These are phyloP conservation scores for Aphanoascus verrucosus DNA, from an alignment of 2,329 filamentous ascomycete genomes.

Conservation along the genomic window DNA sequence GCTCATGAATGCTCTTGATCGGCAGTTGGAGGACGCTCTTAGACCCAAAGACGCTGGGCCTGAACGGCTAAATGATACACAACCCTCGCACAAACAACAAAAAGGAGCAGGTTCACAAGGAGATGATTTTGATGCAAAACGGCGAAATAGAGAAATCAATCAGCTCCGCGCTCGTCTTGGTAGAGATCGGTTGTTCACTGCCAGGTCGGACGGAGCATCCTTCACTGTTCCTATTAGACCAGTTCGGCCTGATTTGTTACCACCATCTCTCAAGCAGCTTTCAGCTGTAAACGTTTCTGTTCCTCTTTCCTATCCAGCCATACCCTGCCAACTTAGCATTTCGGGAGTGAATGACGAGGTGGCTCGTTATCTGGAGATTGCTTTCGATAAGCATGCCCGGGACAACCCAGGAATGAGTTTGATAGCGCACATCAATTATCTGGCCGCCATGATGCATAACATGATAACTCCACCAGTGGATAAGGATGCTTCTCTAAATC, in stretches of 20 bases:
- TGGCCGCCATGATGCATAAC: conserved; percentile 58
- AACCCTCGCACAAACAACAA: background rate
- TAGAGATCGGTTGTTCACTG: conserved; percentile 54
- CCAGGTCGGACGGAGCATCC: conserved; percentile 56
- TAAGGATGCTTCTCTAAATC: conserved; percentile 16
- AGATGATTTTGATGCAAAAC: background rate
- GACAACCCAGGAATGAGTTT: conserved; percentile 48
- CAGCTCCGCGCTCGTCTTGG: conserved; percentile 49
- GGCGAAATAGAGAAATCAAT: conserved; percentile 13
- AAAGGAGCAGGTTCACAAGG: background rate
- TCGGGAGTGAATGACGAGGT: conserved; percentile 52
- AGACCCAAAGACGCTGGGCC: background rate
- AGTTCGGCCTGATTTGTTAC: conserved; percentile 49
- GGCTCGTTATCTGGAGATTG: conserved; percentile 52
- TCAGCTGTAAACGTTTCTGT: conserved; percentile 58
- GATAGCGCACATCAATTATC: conserved; percentile 64
- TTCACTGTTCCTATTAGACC: conserved; percentile 63
- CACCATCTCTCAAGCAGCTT: conserved; percentile 49
- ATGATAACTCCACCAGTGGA: conserved; percentile 48
- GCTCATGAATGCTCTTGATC: conserved; percentile 60
- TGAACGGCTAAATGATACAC: background rate
- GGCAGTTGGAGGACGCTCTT: conserved; percentile 40
- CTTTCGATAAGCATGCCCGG: conserved; percentile 43
- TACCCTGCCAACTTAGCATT: conserved; percentile 55
- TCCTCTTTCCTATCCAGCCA: conserved; percentile 60